phyloP scores from a whole-genome alignment of 169 alveolate genomes.

The Plasmodium coatneyi region DNA sequence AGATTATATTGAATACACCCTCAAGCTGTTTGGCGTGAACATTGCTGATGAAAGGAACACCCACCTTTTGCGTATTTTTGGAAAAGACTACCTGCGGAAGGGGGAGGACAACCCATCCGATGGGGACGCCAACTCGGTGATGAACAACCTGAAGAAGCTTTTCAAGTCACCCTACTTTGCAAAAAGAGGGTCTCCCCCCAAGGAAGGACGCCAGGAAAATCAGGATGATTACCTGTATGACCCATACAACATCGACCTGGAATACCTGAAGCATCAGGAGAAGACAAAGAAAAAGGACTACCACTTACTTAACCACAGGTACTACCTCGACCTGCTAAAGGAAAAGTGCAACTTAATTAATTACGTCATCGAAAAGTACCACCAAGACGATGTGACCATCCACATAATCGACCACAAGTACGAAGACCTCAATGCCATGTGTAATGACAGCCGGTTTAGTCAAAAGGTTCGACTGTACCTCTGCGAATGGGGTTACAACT shows the following conservation, averaged over 20 bases:
- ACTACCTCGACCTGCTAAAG: constrained; percentile 24
- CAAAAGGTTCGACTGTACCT: constrained; percentile 77
- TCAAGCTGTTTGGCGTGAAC: constrained; percentile 30
- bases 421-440: constrained; percentile 58
- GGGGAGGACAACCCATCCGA: background rate
- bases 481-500: constrained; percentile 85
- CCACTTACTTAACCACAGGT: background rate
- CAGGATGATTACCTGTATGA: constrained; percentile 31
- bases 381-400: background rate
- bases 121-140: background rate
- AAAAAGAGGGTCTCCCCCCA: background rate
- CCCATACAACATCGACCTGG: constrained; percentile 22
- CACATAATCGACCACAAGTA: constrained; percentile 34
- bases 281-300: constrained; percentile 35
- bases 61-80: constrained; percentile 32
- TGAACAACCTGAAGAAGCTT: background rate
- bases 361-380: background rate
- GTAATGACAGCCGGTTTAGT: background rate
- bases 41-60: background rate
- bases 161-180: background rate
- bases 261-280: constrained; percentile 17
- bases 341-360: constrained; percentile 38
- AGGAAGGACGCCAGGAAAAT: background rate
- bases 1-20: constrained; percentile 16
- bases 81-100: background rate